A percentile compares a stretch with the other conserved stretches of the same genome.
phyloP scores from a whole-genome alignment of 2,329 filamentous ascomycete species.

The Fusarium chlamydosporum region DNA sequence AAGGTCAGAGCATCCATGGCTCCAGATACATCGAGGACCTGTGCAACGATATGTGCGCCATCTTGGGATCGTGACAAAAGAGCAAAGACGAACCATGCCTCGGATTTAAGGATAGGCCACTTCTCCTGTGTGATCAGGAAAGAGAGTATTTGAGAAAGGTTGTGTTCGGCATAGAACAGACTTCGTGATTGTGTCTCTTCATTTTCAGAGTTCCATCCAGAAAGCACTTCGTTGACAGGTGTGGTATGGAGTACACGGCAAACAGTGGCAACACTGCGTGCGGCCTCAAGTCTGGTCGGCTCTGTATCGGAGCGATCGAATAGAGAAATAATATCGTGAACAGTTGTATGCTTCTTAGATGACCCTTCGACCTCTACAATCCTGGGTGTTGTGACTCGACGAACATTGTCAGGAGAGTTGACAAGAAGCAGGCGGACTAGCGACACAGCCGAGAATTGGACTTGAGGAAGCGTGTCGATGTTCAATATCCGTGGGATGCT shows the following conservation, averaged over 20 bases:
- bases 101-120: constrained; percentile 71
- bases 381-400: constrained; percentile 61
- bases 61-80: constrained; percentile 68
- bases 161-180: constrained; percentile 63
- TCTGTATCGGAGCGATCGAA: constrained; percentile 58
- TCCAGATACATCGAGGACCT: constrained; percentile 60
- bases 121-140: constrained; percentile 70
- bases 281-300: constrained; percentile 72
- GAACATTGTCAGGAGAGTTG: constrained; percentile 67
- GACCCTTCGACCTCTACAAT: constrained; percentile 51
- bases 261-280: constrained; percentile 66
- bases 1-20: constrained; percentile 62
- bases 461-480: constrained; percentile 65
- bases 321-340: constrained; percentile 57
- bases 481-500: constrained; percentile 69
- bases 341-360: constrained; percentile 51
- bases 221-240: constrained; percentile 50
- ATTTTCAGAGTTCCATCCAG: constrained; percentile 53
- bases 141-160: constrained; percentile 60
- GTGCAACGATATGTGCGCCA: constrained; percentile 63
- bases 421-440: constrained; percentile 70
- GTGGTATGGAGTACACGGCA: constrained; percentile 69
- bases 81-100: constrained; percentile 74
- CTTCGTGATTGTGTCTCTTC: constrained; percentile 34
- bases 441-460: constrained; percentile 72